Evolutionary conservation across 306 rosid genomes (phyloP).

Genomic region (Styphnolobium japonicum): DNA sequence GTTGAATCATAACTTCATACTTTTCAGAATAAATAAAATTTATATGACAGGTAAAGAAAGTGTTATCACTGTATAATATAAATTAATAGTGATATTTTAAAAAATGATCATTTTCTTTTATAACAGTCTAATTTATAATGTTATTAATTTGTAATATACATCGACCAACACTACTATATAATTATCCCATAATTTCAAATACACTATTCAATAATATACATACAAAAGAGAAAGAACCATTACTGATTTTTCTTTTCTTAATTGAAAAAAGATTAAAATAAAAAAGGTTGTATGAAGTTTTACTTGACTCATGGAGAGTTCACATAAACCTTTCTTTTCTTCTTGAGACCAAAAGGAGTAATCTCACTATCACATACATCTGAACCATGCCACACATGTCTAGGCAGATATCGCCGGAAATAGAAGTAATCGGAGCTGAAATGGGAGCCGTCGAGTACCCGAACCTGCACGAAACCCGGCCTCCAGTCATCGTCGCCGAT

Average conservation of each 20-base stretch:
- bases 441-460: conserved; percentile 40
- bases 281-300: not conserved
- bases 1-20: too few relatives aligned
- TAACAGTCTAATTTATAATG: not conserved
- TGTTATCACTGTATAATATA: too few relatives aligned
- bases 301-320: conserved; percentile 16
- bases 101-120: too few relatives aligned
- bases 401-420: conserved; percentile 58
- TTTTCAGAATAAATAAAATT: too few relatives aligned
- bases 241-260: not conserved
- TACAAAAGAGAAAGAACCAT: not conserved
- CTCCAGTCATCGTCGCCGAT: conserved; percentile 76
- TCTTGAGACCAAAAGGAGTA: conserved; percentile 68
- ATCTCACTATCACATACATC: conserved; percentile 63
- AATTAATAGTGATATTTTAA: too few relatives aligned
- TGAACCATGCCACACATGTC: conserved; percentile 77
- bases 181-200: not conserved
- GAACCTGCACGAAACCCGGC: conserved; percentile 67
- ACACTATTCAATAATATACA: not conserved
- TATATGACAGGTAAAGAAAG: too few relatives aligned
- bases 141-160: not conserved
- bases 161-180: not conserved
- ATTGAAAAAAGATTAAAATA: not conserved
- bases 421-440: conserved; percentile 60
- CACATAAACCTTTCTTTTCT: conserved; percentile 44